Evolutionary conservation across 257 asterid genomes (phyloP), one percentile per base, ranked within the genome.

Genomic region (Solanum chilense): DNA sequence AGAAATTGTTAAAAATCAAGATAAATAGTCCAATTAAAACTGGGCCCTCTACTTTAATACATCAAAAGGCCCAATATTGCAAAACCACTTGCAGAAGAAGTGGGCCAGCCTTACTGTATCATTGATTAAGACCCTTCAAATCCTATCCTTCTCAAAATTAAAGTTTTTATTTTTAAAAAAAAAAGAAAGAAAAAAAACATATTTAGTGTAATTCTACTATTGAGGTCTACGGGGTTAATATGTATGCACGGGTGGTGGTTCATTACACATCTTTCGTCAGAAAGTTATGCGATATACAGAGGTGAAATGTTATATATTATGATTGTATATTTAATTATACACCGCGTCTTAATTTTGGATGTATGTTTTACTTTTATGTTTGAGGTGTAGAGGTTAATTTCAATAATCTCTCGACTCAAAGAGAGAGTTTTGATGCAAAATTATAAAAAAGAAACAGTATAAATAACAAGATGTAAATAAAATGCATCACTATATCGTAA

Each of bases 61-160:
- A 47, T 12, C 25, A 80, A 80, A 49, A 49, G 12, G 85, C 85
- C 85, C 68, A 80, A 80, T 80, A 80, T 47, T 16, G 27, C 16
- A 9, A 80, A 77, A 47, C 85, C 68, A 80, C 85, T 80, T 80
- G 85, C 29, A 4, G 12, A 11, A 25, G 9, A 84, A 84, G 62
- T 70, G 80, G 87, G 62, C 87, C 75, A 66, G 0, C 31, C 44
- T 25, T 4, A 29, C 68, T 86, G 82, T 33, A 60, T 81, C 44
- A 68, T 11, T 60, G 5, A 37, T 81, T 82, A 60, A 87, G 85
- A 68, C 87, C 89, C 89, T 87, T 70, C 89, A 83, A 71, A 21
- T 83, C 69, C 78, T 87, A 71, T 83, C 89, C 86, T 56, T 18
- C 44, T 80, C 64, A 4, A 25, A 47, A 25, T 27, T 13, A 23